Percentiles rank a stretch among this genome's conserved stretches.
Conservation (phyloP, 192 early-diverging fungal species). For the Borealophlyctis nickersoniae region DNA sequence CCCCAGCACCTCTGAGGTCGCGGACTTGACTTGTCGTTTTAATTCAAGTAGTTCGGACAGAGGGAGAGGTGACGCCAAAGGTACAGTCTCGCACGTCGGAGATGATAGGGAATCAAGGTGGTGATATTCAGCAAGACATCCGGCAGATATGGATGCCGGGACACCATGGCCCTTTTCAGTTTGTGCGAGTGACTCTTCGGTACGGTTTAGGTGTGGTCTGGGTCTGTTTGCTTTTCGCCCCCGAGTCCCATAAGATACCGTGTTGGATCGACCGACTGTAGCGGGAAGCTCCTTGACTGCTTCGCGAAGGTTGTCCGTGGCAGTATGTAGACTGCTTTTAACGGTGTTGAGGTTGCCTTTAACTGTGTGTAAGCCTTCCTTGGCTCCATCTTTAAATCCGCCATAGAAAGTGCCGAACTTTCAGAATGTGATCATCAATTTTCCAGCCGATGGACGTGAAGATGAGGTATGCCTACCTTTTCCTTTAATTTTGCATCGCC, state of each 20-base stretch:
- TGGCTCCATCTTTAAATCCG: too few species aligned
- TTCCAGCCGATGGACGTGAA: neutral
- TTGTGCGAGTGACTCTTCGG: neutral
- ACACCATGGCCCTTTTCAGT: neutral
- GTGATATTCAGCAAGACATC: neutral
- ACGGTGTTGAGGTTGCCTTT: neutral
- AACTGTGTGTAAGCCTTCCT: too few species aligned
- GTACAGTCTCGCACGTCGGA: too few species aligned
- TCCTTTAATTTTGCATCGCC: too few species aligned
- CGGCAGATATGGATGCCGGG: neutral
- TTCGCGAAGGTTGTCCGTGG: neutral
- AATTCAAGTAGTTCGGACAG: neutral
- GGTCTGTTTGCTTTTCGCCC: neutral
- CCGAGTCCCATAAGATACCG: neutral
- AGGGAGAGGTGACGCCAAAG: neutral
- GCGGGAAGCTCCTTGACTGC: neutral
- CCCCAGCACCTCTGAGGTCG: slow-evolving; percentile 12
- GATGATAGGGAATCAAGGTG: too few species aligned
- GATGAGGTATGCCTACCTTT: neutral
- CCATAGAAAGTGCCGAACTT: neutral
- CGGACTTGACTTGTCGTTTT: slow-evolving; percentile 9
- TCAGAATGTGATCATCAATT: neutral
- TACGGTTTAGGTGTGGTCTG: neutral
- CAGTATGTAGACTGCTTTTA: neutral
- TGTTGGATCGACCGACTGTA: neutral